Percentiles rank a stretch among this genome's conserved stretches.
phyloP scores from a whole-genome alignment of 768 basidiomycete species.

The Tephrocybe sp. region DNA sequence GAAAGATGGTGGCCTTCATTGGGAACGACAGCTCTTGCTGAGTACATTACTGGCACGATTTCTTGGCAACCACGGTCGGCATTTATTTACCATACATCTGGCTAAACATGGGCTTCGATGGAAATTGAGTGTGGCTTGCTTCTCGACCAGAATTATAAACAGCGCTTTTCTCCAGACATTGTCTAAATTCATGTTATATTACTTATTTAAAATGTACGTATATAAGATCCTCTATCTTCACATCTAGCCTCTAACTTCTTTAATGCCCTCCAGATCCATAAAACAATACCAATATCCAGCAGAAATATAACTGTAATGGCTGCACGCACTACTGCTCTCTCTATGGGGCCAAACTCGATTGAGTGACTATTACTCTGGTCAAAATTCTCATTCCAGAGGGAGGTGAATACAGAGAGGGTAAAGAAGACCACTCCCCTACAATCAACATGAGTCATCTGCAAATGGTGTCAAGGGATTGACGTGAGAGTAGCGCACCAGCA shows the following conservation, averaged over 20 bases:
- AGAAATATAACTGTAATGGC: background rate
- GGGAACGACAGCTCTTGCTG: too few species aligned
- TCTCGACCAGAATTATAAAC: too few species aligned
- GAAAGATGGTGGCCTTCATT: too few species aligned
- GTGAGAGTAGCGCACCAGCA: background rate
- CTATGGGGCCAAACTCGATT: background rate
- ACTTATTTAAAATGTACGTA: too few species aligned
- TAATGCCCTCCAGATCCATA: background rate
- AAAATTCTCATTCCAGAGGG: background rate
- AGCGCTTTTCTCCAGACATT: too few species aligned
- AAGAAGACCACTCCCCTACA: background rate
- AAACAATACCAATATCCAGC: background rate
- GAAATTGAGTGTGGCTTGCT: too few species aligned
- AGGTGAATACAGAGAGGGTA: background rate
- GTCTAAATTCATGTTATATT: too few species aligned
- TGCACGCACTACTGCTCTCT: background rate
- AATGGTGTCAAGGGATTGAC: background rate
- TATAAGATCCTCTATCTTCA: too few species aligned
- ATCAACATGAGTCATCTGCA: background rate
- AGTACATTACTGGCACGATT: too few species aligned
- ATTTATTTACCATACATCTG: too few species aligned
- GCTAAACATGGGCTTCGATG: too few species aligned
- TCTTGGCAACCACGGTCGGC: too few species aligned
- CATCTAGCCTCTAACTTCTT: background rate
- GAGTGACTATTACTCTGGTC: background rate